These are phyloP conservation scores for Syzygium aqueum DNA, from an alignment of 345 rosid species.

Conservation along the genomic window DNA sequence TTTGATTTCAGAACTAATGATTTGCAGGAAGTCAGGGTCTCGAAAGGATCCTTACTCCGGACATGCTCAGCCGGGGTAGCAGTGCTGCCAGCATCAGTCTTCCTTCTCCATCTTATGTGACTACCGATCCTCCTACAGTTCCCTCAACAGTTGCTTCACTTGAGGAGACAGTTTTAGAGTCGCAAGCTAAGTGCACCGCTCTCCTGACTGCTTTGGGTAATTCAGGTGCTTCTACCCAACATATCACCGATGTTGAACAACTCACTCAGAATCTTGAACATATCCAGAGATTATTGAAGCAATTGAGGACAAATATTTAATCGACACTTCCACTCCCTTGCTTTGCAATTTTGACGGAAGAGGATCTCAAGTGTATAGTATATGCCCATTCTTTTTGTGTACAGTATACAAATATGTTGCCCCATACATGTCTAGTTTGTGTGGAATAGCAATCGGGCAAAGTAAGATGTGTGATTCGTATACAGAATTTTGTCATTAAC, in stretches of 20 bases:
- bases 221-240: conserved; percentile 29
- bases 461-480: not conserved
- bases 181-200: conserved; percentile 56
- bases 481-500: not conserved
- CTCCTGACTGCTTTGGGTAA: conserved; percentile 25
- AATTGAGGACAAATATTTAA: conserved; percentile 56
- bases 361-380: conserved; percentile 1
- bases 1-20: not conserved
- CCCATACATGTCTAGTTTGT: conserved; percentile 1
- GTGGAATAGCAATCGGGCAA: not conserved
- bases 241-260: conserved; percentile 29
- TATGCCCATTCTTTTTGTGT: conserved; percentile 24
- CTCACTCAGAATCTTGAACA: conserved; percentile 58
- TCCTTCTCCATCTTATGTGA: conserved; percentile 18
- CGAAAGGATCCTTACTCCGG: conserved; percentile 63
- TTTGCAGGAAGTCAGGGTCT: conserved; percentile 79
- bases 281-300: conserved; percentile 51
- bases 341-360: conserved; percentile 15
- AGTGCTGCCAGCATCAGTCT: conserved; percentile 27
- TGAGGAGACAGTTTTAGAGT: conserved; percentile 59
- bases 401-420: conserved; percentile 8
- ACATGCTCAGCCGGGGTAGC: conserved; percentile 28
- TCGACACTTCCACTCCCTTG: not conserved
- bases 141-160: conserved; percentile 55
- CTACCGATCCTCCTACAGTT: conserved; percentile 13